Base-by-base conservation (phyloP, 2,329 filamentous ascomycete species). In the Epichloe sibirici region DNA sequence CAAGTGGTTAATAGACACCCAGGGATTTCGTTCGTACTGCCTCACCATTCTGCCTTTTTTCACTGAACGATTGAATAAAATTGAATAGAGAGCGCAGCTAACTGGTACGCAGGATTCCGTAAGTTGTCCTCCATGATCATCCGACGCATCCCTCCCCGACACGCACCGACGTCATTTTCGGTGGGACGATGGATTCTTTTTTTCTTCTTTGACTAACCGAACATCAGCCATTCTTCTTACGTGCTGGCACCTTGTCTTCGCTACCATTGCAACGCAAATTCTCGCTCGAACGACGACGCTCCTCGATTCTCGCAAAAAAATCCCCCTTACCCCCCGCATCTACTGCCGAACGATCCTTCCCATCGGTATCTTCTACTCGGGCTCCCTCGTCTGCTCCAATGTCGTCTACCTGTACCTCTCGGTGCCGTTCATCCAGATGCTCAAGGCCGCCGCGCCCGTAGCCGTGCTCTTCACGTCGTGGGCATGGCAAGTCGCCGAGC, bases 1-100 rank as follows among this genome's bases (percentile, higher is more conserved):
- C 76, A 95, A 95, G 73, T 90, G 86, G 80, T 81, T 95, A 48
- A 78, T 95, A 55, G 81, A 88, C 64, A 51, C 45, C 11, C 48
- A 42, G 57, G 59, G 57, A 51, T 62, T 61, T 34, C 58, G 60
- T 62, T 57, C 48, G 60, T 59, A 51, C 7, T 42, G 6, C n/a
- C 5, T 9, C 17, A 34, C 13, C 15, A 34, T 9, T 35, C 15
- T n/a, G n/a, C 23, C n/a, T 3, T 17, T 17, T 43, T 42, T n/a
- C 4, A 12, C 15, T 35, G 5, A 11, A 35, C 25, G 7, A 9
- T 7, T 9, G 23, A 25, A 15, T 15, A 45, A 21, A 3, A 40
- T 25, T 35, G 23, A 46, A 31, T 45, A 12, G 28, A 38, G 11
- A 47, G 38, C 12, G 9, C 45, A 17, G 34, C 45, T 47, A 38